Conservation (phyloP, 495 filamentous ascomycete species). For the Lepidopterella palustris region DNA sequence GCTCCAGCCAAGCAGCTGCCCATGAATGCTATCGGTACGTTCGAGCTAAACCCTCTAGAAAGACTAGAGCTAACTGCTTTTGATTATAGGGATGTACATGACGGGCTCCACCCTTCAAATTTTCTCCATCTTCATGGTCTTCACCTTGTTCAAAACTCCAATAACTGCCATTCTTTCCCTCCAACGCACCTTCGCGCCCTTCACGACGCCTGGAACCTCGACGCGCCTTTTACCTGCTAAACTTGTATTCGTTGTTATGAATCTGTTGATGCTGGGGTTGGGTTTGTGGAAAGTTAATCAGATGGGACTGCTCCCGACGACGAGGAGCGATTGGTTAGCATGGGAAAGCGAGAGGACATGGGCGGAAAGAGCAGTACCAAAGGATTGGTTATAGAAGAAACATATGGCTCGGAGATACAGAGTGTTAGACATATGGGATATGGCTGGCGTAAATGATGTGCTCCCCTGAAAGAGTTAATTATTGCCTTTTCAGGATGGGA, state of each 20-base stretch:
- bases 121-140: conserved; percentile 99
- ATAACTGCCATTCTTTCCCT: conserved; percentile 75
- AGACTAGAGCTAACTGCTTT: too few relatives aligned
- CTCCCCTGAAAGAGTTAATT: too few relatives aligned
- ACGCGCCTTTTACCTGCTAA: conserved; percentile 70
- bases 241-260: conserved; percentile 77
- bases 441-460: too few relatives aligned
- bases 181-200: conserved; percentile 73
- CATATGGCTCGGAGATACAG: too few relatives aligned
- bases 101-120: conserved; percentile 97
- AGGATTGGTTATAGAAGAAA: background rate
- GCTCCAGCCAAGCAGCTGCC: conserved; percentile 90
- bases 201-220: conserved; percentile 77
- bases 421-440: too few relatives aligned
- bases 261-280: conserved; percentile 71
- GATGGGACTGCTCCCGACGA: conserved; percentile 84
- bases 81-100: conserved; percentile 96
- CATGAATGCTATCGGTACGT: conserved; percentile 80
- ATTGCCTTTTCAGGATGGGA: too few relatives aligned
- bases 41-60: background rate
- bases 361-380: background rate
- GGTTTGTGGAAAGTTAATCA: conserved; percentile 95
- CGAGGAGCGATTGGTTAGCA: conserved; percentile 27
- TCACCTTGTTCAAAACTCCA: conserved; percentile 96
- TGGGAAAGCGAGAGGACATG: conserved; percentile 16